Conservation (phyloP, 768 basidiomycete species). For the Dioszegia hungarica region DNA sequence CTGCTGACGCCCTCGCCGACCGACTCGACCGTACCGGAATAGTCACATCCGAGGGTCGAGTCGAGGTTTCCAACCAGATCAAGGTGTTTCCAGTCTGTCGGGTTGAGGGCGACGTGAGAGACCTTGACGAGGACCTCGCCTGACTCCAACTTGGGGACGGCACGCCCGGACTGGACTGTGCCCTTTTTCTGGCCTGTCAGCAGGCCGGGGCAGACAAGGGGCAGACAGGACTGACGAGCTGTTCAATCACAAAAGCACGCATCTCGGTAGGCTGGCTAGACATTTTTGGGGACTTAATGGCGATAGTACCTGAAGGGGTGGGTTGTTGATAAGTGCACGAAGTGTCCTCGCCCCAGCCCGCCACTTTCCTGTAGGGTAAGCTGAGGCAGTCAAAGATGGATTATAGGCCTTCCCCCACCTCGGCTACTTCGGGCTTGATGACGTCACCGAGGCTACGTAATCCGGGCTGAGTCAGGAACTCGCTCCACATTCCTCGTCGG, state of each 20-base stretch:
- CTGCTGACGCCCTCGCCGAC: slow-evolving; percentile 9
- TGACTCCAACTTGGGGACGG: slow-evolving; percentile 19
- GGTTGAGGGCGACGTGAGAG: slow-evolving; percentile 29
- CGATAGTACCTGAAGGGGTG: neutral
- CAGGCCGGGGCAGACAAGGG: neutral
- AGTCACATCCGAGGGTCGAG: slow-evolving; percentile 36
- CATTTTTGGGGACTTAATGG: neutral
- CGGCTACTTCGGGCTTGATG: too few species aligned
- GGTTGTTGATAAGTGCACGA: too few species aligned
- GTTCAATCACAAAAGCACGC: neutral
- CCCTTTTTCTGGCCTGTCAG: neutral
- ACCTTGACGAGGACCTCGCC: slow-evolving; percentile 40
- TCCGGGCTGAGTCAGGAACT: too few species aligned
- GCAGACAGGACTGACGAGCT: neutral
- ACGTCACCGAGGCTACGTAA: too few species aligned
- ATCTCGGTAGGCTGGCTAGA: neutral
- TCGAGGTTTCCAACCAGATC: slow-evolving; percentile 10
- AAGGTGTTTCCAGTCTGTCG: slow-evolving; percentile 36
- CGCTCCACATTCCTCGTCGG: too few species aligned
- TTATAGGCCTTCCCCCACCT: too few species aligned
- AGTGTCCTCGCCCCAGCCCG: too few species aligned
- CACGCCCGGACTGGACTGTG: slow-evolving; percentile 3
- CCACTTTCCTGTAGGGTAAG: too few species aligned
- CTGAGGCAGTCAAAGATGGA: too few species aligned
- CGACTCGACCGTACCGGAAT: slow-evolving; percentile 26